Evolutionary conservation across 768 basidiomycete species (phyloP).

Genomic region (Galerina sulciceps): DNA sequence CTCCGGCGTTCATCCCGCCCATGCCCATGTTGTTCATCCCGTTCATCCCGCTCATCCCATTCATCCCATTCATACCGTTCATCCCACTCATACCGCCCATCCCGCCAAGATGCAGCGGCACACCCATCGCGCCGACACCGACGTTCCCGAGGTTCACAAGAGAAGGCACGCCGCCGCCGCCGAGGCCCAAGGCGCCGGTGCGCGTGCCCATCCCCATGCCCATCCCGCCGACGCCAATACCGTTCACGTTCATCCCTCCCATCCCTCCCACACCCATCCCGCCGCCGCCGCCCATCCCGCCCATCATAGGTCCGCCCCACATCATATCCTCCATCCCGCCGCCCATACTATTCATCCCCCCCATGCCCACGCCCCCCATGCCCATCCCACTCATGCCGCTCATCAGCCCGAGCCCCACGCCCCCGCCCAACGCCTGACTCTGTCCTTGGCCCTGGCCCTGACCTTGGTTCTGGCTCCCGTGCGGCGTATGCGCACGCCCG

Average conservation of each 20-base stretch:
- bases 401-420: constrained; percentile 19
- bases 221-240: background rate
- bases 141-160: background rate
- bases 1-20: background rate
- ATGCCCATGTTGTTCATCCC: background rate
- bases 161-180: background rate
- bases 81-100: background rate
- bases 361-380: constrained; percentile 16
- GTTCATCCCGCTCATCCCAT: background rate
- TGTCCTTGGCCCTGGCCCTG: constrained; percentile 10
- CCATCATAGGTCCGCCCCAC: constrained; percentile 9
- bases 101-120: background rate
- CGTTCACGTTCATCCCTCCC: background rate
- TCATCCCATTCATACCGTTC: background rate
- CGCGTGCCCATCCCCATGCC: background rate
- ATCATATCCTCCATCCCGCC: constrained; percentile 25
- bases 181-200: background rate
- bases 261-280: constrained; percentile 5
- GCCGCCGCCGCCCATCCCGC: constrained; percentile 10
- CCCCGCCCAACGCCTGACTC: too few relatives aligned
- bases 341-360: constrained; percentile 19
- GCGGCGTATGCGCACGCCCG: constrained; percentile 9
- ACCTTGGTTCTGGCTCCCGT: background rate
- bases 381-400: constrained; percentile 26
- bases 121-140: background rate